Evolutionary conservation across 1,284 basidiomycete genomes (phyloP).

Genomic region (Puccinia sorghi): DNA sequence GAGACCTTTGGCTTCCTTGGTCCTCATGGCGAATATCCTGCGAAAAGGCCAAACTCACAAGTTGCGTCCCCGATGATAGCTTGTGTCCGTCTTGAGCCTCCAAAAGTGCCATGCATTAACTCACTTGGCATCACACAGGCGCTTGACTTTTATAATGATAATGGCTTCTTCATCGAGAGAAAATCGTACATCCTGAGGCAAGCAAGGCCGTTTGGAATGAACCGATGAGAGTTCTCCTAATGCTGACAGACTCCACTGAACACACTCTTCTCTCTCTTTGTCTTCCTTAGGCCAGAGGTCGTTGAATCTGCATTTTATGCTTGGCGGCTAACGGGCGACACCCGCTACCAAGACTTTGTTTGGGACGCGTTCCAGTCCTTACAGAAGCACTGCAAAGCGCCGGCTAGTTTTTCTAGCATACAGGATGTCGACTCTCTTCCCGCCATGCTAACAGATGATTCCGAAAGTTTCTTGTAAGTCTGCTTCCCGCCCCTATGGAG

Average conservation of each 20-base stretch:
- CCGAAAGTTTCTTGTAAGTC: constrained; percentile 48
- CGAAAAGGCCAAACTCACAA: constrained; percentile 6
- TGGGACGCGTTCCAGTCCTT: constrained; percentile 42
- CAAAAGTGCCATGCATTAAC: too few relatives aligned
- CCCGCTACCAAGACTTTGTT: constrained; percentile 48
- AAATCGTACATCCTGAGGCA: constrained; percentile 17
- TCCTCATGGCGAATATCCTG: constrained; percentile 19
- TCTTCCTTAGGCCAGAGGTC: constrained; percentile 39
- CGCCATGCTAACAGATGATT: constrained; percentile 1
- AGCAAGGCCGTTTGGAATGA: neutral
- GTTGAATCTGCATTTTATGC: constrained; percentile 50
- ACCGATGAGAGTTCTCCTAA: neutral
- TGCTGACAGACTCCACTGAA: too few relatives aligned
- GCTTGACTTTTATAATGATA: constrained; percentile 11
- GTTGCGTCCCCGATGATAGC: neutral
- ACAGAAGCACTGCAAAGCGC: constrained; percentile 37
- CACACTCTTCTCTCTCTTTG: too few relatives aligned
- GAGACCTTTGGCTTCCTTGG: constrained; percentile 34
- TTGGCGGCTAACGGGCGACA: constrained; percentile 49
- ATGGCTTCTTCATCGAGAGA: constrained; percentile 23
- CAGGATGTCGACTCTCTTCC: constrained; percentile 29
- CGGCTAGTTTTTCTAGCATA: constrained; percentile 33
- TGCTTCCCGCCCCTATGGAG: neutral
- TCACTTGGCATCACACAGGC: constrained; percentile 1
- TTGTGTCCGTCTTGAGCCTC: neutral